Evolutionary conservation across 441 rosid genomes (phyloP), one percentile per base, ranked within the genome.

Genomic region (Euphorbia corollata): DNA sequence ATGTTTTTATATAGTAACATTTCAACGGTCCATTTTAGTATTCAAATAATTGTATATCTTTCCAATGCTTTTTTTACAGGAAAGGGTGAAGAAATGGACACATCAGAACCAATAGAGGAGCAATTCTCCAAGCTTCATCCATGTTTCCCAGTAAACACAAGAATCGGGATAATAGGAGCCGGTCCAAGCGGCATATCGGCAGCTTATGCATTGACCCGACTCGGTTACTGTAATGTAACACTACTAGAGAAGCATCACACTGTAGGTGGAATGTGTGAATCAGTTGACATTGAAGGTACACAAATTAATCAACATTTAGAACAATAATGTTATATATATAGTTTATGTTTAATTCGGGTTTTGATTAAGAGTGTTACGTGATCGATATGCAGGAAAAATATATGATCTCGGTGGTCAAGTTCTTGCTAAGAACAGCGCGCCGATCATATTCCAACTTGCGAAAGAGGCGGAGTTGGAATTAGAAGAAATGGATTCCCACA

Each of bases 331-430:
- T 27, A 27, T 27, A 27, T 27, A 27, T 27, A 27, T 27, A 27
- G n/a, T 27, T 1, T 27, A 27, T 27, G 32, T n/a, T n/a, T n/a
- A n/a, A n/a, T n/a, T n/a, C n/a, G n/a, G n/a, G n/a, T n/a, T n/a
- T n/a, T n/a, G n/a, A n/a, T n/a, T n/a, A n/a, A n/a, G n/a, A n/a
- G n/a, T n/a, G 32, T 27, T 27, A 27, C 4, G 32, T 27, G 32
- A 27, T 27, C 32, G 32, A 27, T 27, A 1, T 27, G 32, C 32
- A 27, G 32, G 87, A 66, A 83, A 69, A 68, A 75, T 79, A 61
- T 87, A 87, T 64, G 93, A 85, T 74, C 77, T 87, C 61, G 90
- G 93, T 0, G 93, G 93, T 61, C 93, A 87, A 78, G 93, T 87
- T 72, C 85, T 85, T 13, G 90, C 93, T 12, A 87, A 87, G 27